A percentile compares a stretch with the other conserved stretches of the same genome.
Conservation (phyloP, 2,329 filamentous ascomycete species). For the Cercospora brassicicola region DNA sequence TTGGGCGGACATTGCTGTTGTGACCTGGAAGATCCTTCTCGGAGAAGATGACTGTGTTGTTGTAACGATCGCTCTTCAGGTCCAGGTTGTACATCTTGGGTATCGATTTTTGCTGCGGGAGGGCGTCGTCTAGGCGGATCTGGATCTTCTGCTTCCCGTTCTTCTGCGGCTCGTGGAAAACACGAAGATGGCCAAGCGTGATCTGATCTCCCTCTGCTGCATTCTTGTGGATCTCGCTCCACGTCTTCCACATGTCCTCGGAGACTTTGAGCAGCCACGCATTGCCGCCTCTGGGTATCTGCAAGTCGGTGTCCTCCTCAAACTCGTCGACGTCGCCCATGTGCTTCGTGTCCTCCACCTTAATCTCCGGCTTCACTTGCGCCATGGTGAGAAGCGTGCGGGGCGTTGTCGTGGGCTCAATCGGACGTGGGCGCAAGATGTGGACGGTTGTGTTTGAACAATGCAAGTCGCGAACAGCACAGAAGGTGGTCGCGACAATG, state of each 20-base stretch:
- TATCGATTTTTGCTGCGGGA: conserved; percentile 69
- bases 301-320: conserved; percentile 38
- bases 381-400: conserved; percentile 6
- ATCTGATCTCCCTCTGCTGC: conserved; percentile 56
- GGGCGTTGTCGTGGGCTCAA: neutral
- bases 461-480: neutral
- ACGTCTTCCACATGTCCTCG: conserved; percentile 76
- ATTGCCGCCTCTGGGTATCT: conserved; percentile 29
- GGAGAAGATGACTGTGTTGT: conserved; percentile 88
- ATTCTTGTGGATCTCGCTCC: conserved; percentile 73
- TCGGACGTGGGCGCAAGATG: neutral
- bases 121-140: conserved; percentile 63
- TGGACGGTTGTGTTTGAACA: neutral
- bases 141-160: conserved; percentile 55
- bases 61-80: conserved; percentile 64
- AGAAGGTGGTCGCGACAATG: conserved; percentile 4
- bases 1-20: conserved; percentile 17
- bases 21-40: conserved; percentile 83
- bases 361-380: conserved; percentile 30
- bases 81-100: conserved; percentile 86
- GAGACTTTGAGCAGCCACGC: conserved; percentile 75
- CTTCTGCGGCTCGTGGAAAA: conserved; percentile 35
- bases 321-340: conserved; percentile 37
- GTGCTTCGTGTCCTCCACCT: conserved; percentile 25
- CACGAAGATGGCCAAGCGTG: conserved; percentile 68